phyloP scores from a whole-genome alignment of 148 eudicot species.

The Chenopodium album region DNA sequence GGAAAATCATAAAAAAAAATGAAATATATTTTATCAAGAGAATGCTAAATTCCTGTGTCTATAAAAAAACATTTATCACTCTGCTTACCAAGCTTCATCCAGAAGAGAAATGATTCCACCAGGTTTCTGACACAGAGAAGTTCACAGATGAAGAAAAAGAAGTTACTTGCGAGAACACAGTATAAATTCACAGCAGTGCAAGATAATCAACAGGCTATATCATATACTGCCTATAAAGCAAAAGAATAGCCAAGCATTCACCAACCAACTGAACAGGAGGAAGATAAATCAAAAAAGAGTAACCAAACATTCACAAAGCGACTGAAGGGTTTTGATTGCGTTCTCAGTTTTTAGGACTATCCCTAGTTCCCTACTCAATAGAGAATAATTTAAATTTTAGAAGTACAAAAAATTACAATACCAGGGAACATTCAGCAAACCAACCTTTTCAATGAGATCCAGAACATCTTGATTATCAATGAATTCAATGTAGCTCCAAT shows the following conservation, averaged over 20 bases:
- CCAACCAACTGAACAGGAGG: too few relatives aligned
- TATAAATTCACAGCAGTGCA: neutral
- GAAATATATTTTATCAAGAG: constrained; percentile 12
- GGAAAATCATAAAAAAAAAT: constrained; percentile 20
- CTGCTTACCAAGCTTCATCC: constrained; percentile 97
- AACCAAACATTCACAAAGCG: too few relatives aligned
- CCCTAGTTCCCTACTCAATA: too few relatives aligned
- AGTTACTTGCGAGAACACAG: neutral
- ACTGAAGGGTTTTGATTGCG: too few relatives aligned
- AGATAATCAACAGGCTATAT: neutral
- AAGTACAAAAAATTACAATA: neutral
- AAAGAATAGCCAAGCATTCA: neutral
- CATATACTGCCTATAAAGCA: neutral
- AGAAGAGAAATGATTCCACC: constrained; percentile 97
- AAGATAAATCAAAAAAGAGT: too few relatives aligned
- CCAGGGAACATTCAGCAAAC: constrained; percentile 20
- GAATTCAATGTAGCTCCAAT: constrained; percentile 99
- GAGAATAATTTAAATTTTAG: neutral
- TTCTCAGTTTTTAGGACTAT: neutral
- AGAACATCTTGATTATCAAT: constrained; percentile 91
- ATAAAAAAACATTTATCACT: neutral
- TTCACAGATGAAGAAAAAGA: neutral
- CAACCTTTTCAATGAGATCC: constrained; percentile 97
- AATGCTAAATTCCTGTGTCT: constrained; percentile 1
- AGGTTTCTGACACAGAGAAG: constrained; percentile 68